Percentiles rank a stretch among this genome's conserved stretches.
phyloP scores from a whole-genome alignment of 306 rosid genomes.

The Betula pendula region DNA sequence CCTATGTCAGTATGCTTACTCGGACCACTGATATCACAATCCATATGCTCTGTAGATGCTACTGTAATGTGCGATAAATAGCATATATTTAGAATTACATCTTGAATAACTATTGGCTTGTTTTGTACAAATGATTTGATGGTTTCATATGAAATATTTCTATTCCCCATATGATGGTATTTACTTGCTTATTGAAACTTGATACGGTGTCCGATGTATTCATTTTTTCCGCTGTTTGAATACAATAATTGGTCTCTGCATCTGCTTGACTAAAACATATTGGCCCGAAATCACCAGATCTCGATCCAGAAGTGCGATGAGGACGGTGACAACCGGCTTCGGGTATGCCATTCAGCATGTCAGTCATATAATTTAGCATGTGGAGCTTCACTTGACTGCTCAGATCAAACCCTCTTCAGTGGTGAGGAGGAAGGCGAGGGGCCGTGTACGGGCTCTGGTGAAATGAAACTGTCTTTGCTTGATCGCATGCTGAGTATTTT shows the following conservation, averaged over 20 bases:
- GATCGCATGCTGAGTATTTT: constrained; percentile 50
- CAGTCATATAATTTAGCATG: constrained; percentile 89
- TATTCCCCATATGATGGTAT: background rate
- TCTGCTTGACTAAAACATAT: constrained; percentile 25
- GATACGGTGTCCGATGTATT: background rate
- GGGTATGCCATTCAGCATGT: constrained; percentile 93
- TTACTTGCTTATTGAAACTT: background rate
- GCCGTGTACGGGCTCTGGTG: constrained; percentile 90
- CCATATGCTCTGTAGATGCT: background rate
- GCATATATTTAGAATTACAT: background rate
- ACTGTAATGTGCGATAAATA: background rate
- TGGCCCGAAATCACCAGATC: constrained; percentile 55
- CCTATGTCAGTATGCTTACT: background rate
- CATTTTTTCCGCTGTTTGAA: constrained; percentile 4
- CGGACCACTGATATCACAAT: background rate
- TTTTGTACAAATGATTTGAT: background rate
- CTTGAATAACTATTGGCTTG: background rate
- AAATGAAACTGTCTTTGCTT: constrained; percentile 68
- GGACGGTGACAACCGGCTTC: constrained; percentile 92
- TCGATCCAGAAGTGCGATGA: constrained; percentile 88
- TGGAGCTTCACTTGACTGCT: constrained; percentile 95
- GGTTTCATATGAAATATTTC: background rate
- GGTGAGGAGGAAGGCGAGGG: constrained; percentile 71
- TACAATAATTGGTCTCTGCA: constrained; percentile 1
- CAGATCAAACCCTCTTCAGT: constrained; percentile 90